A percentile compares a stretch with the other conserved stretches of the same genome.
Evolutionary conservation across 2,329 filamentous ascomycete species (phyloP).

Genomic region (Colletotrichum sp.): DNA sequence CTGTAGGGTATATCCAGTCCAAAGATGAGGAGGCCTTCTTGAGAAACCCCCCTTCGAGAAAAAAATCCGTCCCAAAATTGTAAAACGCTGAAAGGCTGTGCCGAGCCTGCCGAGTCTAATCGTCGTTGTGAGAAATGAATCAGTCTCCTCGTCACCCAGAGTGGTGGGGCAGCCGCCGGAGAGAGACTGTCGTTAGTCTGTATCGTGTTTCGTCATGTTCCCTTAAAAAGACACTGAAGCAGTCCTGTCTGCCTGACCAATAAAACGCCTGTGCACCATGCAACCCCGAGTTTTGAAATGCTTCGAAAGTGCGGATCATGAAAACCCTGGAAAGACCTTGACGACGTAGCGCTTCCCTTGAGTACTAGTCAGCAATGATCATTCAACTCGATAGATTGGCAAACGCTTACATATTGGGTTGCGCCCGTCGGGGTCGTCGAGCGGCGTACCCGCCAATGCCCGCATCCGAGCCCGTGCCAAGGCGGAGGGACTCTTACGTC

Average conservation of each 20-base stretch:
- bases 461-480: slow-evolving; percentile 49
- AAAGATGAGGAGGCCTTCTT: neutral
- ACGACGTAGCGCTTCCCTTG: slow-evolving; percentile 48
- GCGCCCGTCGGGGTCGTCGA: slow-evolving; percentile 46
- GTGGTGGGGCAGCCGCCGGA: neutral
- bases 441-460: slow-evolving; percentile 46
- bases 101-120: neutral
- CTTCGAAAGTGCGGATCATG: slow-evolving; percentile 6
- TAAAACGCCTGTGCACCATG: slow-evolving; percentile 17
- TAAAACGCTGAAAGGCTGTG: neutral
- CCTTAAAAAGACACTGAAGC: slow-evolving; percentile 1
- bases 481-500: slow-evolving; percentile 46
- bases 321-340: slow-evolving; percentile 48
- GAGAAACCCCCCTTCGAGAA: neutral
- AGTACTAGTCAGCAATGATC: neutral
- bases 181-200: slow-evolving; percentile 6
- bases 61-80: neutral
- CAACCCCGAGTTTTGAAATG: neutral
- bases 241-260: slow-evolving; percentile 1
- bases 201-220: neutral
- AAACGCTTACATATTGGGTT: slow-evolving; percentile 43
- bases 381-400: neutral
- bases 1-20: slow-evolving; percentile 19
- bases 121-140: slow-evolving; percentile 1
- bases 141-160: neutral